A percentile compares a stretch with the other conserved stretches of the same genome.
Evolutionary conservation across 2,329 filamentous ascomycete genomes (phyloP).

Genomic region (Aureobasidium sp.): DNA sequence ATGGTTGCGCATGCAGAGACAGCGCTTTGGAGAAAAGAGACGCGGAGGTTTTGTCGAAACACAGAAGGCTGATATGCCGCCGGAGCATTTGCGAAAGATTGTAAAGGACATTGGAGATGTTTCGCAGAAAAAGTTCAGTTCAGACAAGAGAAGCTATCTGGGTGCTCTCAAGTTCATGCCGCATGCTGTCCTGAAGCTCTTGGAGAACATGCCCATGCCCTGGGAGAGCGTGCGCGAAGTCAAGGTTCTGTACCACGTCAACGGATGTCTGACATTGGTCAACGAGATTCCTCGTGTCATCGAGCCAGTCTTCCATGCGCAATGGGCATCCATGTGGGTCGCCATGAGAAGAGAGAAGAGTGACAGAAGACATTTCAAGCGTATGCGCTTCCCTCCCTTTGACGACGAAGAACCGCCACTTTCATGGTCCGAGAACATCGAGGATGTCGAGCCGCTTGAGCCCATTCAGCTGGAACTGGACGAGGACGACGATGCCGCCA

Average conservation of each 20-base stretch:
- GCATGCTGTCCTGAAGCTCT: constrained; percentile 89
- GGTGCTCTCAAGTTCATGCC: constrained; percentile 99
- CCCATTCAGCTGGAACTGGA: constrained; percentile 98
- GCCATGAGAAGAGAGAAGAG: constrained; percentile 98
- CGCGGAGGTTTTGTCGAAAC: constrained; percentile 96
- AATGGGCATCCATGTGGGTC: constrained; percentile 99
- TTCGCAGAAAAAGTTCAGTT: constrained; percentile 98
- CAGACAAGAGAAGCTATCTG: constrained; percentile 94
- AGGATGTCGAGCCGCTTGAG: constrained; percentile 94
- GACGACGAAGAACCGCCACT: constrained; percentile 97
- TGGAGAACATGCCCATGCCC: constrained; percentile 99
- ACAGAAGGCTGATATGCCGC: constrained; percentile 97
- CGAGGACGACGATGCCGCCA: constrained; percentile 81
- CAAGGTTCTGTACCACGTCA: constrained; percentile 96
- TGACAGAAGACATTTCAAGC: constrained; percentile 90
- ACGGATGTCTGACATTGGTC: constrained; percentile 91
- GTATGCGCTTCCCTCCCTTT: constrained; percentile 97
- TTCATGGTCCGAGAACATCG: constrained; percentile 97
- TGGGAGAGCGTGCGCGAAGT: constrained; percentile 97
- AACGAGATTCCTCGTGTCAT: constrained; percentile 96
- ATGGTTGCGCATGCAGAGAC: constrained; percentile 88
- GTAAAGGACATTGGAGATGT: constrained; percentile 98
- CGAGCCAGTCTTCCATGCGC: constrained; percentile 93
- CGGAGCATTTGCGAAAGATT: constrained; percentile 96
- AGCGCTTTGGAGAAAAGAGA: constrained; percentile 92